A percentile compares a stretch with the other conserved stretches of the same genome.
Conservation (phyloP, 371 early-diverging fungal species). For the Apophysomyces sp. region DNA sequence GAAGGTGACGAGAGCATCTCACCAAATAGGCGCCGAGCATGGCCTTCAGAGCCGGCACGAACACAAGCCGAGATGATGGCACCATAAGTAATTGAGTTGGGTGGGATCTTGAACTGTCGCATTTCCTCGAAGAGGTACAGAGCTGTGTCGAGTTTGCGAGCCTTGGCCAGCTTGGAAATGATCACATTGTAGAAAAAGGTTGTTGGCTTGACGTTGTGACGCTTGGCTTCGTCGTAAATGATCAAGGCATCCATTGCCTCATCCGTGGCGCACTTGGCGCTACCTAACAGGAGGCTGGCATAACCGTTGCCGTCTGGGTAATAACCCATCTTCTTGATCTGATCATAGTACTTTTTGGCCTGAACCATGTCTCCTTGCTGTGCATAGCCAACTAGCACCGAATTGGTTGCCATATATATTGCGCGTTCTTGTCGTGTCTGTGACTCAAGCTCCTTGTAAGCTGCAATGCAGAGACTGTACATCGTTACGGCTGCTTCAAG, state of each 20-base stretch:
- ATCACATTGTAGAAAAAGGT: slow-evolving; percentile 67
- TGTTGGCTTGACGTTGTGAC: slow-evolving; percentile 55
- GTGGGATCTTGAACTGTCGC: slow-evolving; percentile 47
- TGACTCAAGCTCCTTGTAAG: slow-evolving; percentile 17
- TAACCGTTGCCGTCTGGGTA: slow-evolving; percentile 49
- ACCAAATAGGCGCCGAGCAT: slow-evolving; percentile 47
- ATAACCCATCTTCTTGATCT: slow-evolving; percentile 45
- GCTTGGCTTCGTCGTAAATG: slow-evolving; percentile 63
- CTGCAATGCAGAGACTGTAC: slow-evolving; percentile 25
- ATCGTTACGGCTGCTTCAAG: slow-evolving; percentile 29
- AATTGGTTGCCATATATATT: slow-evolving; percentile 46
- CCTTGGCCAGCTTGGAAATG: slow-evolving; percentile 63
- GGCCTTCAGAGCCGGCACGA: slow-evolving; percentile 56
- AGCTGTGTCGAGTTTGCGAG: slow-evolving; percentile 59
- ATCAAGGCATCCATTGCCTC: slow-evolving; percentile 51
- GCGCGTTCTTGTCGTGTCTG: slow-evolving; percentile 23
- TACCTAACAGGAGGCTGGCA: slow-evolving; percentile 41
- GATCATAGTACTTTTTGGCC: slow-evolving; percentile 57
- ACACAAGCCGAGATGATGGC: slow-evolving; percentile 64
- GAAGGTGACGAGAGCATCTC: slow-evolving; percentile 50
- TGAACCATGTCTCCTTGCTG: slow-evolving; percentile 51
- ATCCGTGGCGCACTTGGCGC: slow-evolving; percentile 45
- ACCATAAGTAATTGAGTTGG: slow-evolving; percentile 63
- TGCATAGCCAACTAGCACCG: slow-evolving; percentile 59
- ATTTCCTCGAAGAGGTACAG: slow-evolving; percentile 63